Evolutionary conservation across 2,329 filamentous ascomycete genomes (phyloP), one percentile per base, ranked within the genome.

Genomic region (Helotiales sp.): DNA sequence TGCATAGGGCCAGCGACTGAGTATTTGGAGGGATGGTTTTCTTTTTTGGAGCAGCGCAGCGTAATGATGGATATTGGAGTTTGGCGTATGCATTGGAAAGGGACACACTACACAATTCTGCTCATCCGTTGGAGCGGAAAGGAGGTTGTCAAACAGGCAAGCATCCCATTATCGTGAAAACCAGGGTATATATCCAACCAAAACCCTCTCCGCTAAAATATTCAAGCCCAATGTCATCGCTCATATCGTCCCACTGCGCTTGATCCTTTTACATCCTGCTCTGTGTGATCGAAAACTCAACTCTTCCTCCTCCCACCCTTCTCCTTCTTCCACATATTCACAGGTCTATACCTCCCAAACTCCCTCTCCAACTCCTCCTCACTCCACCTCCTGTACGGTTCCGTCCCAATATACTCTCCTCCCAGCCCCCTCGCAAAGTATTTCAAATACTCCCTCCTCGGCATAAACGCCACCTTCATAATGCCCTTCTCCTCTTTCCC

Each of bases 391-490:
- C 63, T 60, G 53, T 66, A 55, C 31, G 67, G 63, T 55, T 69
- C 69, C 22, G 56, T 69, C 22, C 69, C 69, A 33, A 68, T 58
- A 59, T 71, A 71, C 13, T 53, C 57, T 3, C 68, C 68, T 22
- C 60, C 56, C 9, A 55, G n/a, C 30, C 65, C 69, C n/a, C 66
- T 52, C 15, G 69, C 69, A 56, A 71, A 71, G 29, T 47, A 64
- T 47, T 67, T 69, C 27, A 59, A 38, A 36, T 70, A 71, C 22
- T 71, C 69, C 29, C 60, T 31, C 42, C 69, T 57, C 13, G 69
- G 69, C 69, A 71, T 71, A 48, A 63, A 70, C 6, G 69, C 58
- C 17, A 69, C 68, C 38, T 69, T 71, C 3, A 63, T 62, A 13
- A 67, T 52, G 24, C 54, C 61, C 24, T 67, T 63, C 12, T 57